These are phyloP conservation scores for Penicillium crystallinum DNA, from an alignment of 495 filamentous ascomycete species.

Conservation along the genomic window DNA sequence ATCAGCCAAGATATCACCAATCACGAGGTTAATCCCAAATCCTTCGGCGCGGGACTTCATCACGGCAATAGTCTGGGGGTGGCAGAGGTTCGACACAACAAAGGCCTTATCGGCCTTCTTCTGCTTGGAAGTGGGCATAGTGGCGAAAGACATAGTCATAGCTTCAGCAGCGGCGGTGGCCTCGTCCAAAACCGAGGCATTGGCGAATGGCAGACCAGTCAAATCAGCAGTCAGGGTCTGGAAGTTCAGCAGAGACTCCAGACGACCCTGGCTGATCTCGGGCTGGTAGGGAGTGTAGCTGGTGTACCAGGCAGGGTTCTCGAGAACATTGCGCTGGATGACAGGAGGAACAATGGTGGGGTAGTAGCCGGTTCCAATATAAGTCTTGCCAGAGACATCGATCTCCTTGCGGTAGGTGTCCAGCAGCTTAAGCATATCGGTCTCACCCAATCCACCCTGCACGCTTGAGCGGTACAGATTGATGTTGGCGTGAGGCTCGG, in stretches of 20 bases:
- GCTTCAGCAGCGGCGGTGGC: conserved; percentile 93
- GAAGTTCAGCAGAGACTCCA: conserved; percentile 94
- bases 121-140: conserved; percentile 63
- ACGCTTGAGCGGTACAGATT: conserved; percentile 41
- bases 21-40: conserved; percentile 76
- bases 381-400: conserved; percentile 51
- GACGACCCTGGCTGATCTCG: conserved; percentile 91
- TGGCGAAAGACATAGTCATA: conserved; percentile 89
- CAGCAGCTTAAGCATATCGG: conserved; percentile 58
- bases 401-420: conserved; percentile 60
- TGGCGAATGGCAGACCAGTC: conserved; percentile 83
- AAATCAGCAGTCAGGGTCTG: conserved; percentile 92
- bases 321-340: conserved; percentile 89
- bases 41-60: conserved; percentile 86
- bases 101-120: conserved; percentile 75
- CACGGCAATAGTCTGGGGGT: conserved; percentile 87
- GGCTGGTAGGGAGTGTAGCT: conserved; percentile 98
- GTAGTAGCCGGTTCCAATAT: conserved; percentile 87
- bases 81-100: conserved; percentile 75
- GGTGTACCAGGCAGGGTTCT: conserved; percentile 96
- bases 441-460: conserved; percentile 59
- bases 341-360: conserved; percentile 82
- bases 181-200: conserved; percentile 92
- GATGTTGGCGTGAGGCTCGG: conserved; percentile 33
- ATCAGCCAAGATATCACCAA: conserved; percentile 64